phyloP scores from a whole-genome alignment of 257 asterid genomes.

The Solanum etuberosum region DNA sequence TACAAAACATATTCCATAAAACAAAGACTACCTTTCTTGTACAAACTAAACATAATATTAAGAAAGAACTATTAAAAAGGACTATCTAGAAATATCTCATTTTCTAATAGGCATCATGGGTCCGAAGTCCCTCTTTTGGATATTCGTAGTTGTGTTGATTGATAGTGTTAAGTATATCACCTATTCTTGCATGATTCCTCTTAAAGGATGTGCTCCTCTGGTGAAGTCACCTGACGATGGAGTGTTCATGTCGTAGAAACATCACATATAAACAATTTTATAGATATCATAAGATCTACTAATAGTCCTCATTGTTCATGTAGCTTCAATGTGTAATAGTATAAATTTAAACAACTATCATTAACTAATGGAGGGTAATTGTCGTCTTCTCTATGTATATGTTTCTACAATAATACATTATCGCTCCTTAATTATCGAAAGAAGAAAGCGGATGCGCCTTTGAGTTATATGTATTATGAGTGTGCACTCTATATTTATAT shows the following conservation, averaged over 20 bases:
- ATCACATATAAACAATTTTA: constrained; percentile 20
- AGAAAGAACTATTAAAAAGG: no score
- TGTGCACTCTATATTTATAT: neutral
- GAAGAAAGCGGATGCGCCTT: neutral
- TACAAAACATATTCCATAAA: no score
- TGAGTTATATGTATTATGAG: neutral
- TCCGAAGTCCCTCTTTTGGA: no score
- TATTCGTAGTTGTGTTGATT: no score
- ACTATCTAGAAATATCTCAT: no score
- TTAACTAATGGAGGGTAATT: neutral
- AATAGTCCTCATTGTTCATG: neutral
- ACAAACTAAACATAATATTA: no score
- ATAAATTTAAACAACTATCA: neutral
- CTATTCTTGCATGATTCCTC: no score
- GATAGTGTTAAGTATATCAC: no score
- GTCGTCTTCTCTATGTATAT: neutral
- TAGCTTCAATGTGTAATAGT: neutral
- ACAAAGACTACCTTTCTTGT: no score
- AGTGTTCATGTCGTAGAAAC: neutral
- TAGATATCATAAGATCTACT: constrained; percentile 22
- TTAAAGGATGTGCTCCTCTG: constrained; percentile 6
- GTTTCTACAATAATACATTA: neutral
- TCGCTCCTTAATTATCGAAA: neutral
- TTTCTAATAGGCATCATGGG: no score
- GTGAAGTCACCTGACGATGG: constrained; percentile 34